These are phyloP conservation scores for Rosa lucieae DNA, from an alignment of 306 rosid species.

Conservation along the genomic window DNA sequence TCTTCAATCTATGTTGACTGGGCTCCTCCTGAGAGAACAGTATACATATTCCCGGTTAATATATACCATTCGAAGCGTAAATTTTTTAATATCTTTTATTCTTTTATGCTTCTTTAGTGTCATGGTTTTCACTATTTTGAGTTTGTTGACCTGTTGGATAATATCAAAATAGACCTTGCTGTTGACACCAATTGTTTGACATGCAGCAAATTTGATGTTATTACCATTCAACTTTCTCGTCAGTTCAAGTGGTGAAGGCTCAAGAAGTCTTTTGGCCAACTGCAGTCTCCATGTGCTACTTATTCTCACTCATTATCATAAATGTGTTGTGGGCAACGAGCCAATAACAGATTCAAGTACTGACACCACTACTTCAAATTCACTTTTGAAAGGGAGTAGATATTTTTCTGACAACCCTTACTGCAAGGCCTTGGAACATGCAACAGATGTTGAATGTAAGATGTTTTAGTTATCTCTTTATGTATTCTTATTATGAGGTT, in stretches of 20 bases:
- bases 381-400: constrained; percentile 50
- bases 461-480: constrained; percentile 24
- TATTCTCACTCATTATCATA: constrained; percentile 85
- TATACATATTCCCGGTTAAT: not conserved
- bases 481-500: constrained; percentile 22
- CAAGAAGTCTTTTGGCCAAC: constrained; percentile 75
- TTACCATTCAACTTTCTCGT: constrained; percentile 80
- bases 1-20: not conserved
- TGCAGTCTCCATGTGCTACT: constrained; percentile 88
- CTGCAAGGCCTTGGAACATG: constrained; percentile 80
- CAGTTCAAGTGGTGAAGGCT: constrained; percentile 70
- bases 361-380: constrained; percentile 51
- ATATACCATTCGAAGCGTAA: not conserved
- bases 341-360: constrained; percentile 35
- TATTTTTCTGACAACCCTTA: constrained; percentile 79
- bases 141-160: not conserved
- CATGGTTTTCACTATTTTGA: not conserved
- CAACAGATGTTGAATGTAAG: constrained; percentile 89
- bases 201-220: constrained; percentile 86
- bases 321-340: constrained; percentile 54
- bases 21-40: not conserved
- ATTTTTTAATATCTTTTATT: not conserved
- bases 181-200: constrained; percentile 25
- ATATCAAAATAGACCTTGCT: constrained; percentile 18
- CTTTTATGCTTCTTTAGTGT: not conserved